Conservation (phyloP, 768 basidiomycete genomes). For the Cytidiella melzeri region DNA sequence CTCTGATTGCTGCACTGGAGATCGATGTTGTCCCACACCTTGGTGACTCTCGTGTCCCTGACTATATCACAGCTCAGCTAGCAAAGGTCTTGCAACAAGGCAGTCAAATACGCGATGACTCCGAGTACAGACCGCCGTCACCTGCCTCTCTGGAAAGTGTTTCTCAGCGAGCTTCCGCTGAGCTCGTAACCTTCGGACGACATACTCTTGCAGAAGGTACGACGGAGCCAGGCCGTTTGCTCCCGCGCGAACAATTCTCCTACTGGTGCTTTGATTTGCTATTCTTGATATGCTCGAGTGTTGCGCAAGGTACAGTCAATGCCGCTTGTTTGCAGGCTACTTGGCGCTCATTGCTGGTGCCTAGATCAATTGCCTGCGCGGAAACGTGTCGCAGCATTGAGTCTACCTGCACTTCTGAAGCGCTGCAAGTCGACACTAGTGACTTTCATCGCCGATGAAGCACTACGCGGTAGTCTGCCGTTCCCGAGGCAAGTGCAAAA, state of each 20-base stretch:
- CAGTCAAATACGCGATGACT: conserved; percentile 48
- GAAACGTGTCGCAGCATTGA: conserved; percentile 65
- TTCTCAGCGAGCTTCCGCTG: conserved; percentile 5
- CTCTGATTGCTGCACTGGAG: conserved; percentile 74
- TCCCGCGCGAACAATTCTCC: conserved; percentile 79
- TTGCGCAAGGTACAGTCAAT: conserved; percentile 44
- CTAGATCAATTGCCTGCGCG: conserved; percentile 58
- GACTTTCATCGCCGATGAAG: conserved; percentile 78
- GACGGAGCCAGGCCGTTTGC: conserved; percentile 47
- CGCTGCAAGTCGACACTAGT: conserved; percentile 68
- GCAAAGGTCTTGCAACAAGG: conserved; percentile 69
- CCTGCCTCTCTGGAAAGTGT: conserved; percentile 10
- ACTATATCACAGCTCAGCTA: conserved; percentile 60
- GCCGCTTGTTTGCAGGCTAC: not conserved
- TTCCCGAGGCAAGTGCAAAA: conserved; percentile 62
- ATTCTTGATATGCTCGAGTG: conserved; percentile 72
- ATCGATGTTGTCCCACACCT: conserved; percentile 75
- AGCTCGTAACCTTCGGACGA: conserved; percentile 25
- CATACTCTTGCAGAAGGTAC: conserved; percentile 44
- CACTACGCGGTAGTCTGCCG: conserved; percentile 79
- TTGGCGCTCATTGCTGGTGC: not conserved
- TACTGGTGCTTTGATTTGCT: conserved; percentile 92
- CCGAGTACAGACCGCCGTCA: conserved; percentile 17
- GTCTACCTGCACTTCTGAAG: conserved; percentile 64
- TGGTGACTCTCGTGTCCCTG: conserved; percentile 63